phyloP scores from a whole-genome alignment of 768 basidiomycete species.

The Naganishia vaughanmartiniae region DNA sequence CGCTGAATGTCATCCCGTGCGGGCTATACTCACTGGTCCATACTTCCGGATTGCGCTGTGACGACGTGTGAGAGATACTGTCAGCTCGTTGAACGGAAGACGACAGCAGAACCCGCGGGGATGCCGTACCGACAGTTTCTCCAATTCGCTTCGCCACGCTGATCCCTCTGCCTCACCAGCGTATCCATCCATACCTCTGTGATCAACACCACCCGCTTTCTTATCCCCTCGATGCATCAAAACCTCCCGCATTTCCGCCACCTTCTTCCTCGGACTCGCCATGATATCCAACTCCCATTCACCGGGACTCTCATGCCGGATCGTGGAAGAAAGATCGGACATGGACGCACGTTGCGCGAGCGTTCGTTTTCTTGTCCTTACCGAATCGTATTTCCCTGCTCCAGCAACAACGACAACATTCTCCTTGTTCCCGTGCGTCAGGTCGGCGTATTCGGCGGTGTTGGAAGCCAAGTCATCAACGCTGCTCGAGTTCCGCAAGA shows the following conservation, averaged over 20 bases:
- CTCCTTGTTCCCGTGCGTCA: background rate
- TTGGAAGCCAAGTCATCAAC: background rate
- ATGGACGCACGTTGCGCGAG: conserved; percentile 17
- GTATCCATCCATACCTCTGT: background rate
- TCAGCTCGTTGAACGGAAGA: background rate
- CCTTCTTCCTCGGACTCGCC: conserved; percentile 18
- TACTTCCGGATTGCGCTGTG: background rate
- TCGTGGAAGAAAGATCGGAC: background rate
- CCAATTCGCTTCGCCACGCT: background rate
- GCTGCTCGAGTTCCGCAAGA: conserved; percentile 17
- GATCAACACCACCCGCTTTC: background rate
- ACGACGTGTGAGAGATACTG: too few species aligned
- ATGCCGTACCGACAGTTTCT: background rate
- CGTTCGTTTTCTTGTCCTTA: conserved; percentile 4
- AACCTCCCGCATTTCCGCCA: background rate
- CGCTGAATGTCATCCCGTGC: too few species aligned
- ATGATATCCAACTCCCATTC: background rate
- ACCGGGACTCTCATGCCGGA: background rate
- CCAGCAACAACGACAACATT: too few species aligned
- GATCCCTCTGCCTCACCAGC: too few species aligned
- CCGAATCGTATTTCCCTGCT: conserved; percentile 11
- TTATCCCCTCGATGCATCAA: background rate
- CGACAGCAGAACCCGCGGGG: too few species aligned
- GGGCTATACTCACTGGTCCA: conserved; percentile 19
- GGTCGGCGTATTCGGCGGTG: background rate